Conservation (phyloP, 768 basidiomycete genomes). For the Aureoboletus auriporus region DNA sequence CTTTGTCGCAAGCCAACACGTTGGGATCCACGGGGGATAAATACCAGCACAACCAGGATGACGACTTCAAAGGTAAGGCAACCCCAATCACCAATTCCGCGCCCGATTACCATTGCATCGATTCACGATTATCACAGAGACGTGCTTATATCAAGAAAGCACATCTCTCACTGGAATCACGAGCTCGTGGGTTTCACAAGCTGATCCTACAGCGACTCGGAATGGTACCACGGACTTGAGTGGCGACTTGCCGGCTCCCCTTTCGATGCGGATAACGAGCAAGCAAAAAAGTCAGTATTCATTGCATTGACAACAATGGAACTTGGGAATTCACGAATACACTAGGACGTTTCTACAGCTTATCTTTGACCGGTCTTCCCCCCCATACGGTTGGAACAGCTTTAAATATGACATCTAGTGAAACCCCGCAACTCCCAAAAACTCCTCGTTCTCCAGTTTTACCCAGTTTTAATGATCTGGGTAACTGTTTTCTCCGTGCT, state of each 20-base stretch:
- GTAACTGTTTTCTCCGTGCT: slow-evolving; percentile 5
- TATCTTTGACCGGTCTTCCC: background rate
- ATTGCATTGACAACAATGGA: background rate
- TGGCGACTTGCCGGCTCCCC: background rate
- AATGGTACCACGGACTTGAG: background rate
- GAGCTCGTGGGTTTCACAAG: too few species aligned
- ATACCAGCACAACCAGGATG: background rate
- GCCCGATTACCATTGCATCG: background rate
- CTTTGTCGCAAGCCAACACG: slow-evolving; percentile 20
- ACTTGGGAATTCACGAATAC: background rate
- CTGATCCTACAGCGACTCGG: background rate
- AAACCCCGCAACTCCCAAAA: slow-evolving; percentile 10
- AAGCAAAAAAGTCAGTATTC: background rate
- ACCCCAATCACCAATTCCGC: background rate
- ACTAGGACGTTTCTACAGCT: background rate
- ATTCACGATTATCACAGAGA: background rate
- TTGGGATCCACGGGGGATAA: slow-evolving; percentile 2
- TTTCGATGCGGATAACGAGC: background rate
- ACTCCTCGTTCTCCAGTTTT: background rate
- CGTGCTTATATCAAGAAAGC: background rate
- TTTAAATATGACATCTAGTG: background rate
- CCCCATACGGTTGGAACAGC: background rate
- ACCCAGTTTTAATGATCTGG: slow-evolving; percentile 1
- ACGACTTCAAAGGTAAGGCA: background rate
- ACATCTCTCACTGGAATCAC: background rate